A percentile compares a stretch with the other conserved stretches of the same genome.
Conservation (phyloP, 1,139 yeast species). For the Saccharomyces hybrid region DNA sequence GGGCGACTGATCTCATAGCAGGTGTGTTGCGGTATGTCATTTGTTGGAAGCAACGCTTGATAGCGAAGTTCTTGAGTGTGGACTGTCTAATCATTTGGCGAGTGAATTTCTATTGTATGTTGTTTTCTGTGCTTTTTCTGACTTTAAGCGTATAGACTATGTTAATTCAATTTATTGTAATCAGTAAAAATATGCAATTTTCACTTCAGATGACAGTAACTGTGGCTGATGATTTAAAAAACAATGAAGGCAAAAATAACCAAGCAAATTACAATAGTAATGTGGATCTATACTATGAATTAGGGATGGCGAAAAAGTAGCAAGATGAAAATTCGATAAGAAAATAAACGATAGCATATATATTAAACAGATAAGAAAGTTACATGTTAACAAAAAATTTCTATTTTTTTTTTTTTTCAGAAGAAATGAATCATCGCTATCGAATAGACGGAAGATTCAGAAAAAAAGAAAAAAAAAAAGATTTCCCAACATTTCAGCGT, state of each 20-base stretch:
- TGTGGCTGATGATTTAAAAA: not conserved
- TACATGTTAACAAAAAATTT: not conserved
- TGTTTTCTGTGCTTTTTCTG: too few relatives aligned
- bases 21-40: conserved; percentile 4
- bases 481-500: too few relatives aligned
- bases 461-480: not conserved
- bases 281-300: not conserved
- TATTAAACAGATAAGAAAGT: not conserved
- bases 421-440: not conserved
- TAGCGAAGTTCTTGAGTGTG: conserved; percentile 10
- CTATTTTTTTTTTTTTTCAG: not conserved
- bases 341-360: not conserved
- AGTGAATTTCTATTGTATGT: not conserved
- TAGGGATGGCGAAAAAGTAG: not conserved
- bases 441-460: conserved; percentile 1
- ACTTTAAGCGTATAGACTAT: too few relatives aligned
- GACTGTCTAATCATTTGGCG: conserved; percentile 15
- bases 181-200: too few relatives aligned
- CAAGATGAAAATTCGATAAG: not conserved
- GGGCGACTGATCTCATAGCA: conserved; percentile 1
- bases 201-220: not conserved
- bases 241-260: not conserved
- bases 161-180: too few relatives aligned
- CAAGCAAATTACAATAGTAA: not conserved
- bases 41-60: conserved; percentile 10